Evolutionary conservation across 148 eudicot species (phyloP).

Genomic region (Selenicereus undatus): DNA sequence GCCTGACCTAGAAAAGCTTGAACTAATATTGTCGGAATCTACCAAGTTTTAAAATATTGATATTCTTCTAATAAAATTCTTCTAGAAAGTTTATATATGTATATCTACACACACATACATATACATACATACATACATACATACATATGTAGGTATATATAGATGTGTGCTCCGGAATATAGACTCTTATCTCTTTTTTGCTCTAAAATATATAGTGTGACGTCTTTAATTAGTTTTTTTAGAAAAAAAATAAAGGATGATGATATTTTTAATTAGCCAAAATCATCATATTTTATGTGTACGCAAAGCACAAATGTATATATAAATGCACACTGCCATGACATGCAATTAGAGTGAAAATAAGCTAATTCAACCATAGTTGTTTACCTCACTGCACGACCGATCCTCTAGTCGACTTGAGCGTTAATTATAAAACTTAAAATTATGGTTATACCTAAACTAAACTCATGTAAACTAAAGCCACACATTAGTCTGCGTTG

Average conservation of each 20-base stretch:
- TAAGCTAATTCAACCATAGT: too few relatives aligned
- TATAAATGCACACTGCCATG: too few relatives aligned
- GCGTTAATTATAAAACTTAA: too few relatives aligned
- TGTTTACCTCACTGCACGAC: too few relatives aligned
- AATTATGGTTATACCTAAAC: too few relatives aligned
- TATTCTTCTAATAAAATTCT: not conserved
- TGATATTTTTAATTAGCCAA: too few relatives aligned
- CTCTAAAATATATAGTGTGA: not conserved
- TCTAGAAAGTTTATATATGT: not conserved
- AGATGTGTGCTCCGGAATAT: not conserved
- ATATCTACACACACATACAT: not conserved
- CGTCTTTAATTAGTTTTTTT: not conserved
- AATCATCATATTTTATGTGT: too few relatives aligned
- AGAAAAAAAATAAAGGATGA: not conserved
- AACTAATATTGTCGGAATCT: not conserved
- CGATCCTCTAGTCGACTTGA: too few relatives aligned
- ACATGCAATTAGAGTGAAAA: too few relatives aligned
- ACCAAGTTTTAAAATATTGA: slow-evolving; percentile 1
- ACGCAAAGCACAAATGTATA: too few relatives aligned
- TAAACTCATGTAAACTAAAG: not conserved
- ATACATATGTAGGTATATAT: too few relatives aligned
- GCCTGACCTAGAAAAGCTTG: not conserved
- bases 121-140: too few relatives aligned
- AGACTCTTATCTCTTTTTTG: not conserved
- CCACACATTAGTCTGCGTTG: not conserved